Evolutionary conservation across 192 early-diverging fungal genomes (phyloP), one percentile per base, ranked within the genome.

Genomic region (Rhizoclosmatium sp.): DNA sequence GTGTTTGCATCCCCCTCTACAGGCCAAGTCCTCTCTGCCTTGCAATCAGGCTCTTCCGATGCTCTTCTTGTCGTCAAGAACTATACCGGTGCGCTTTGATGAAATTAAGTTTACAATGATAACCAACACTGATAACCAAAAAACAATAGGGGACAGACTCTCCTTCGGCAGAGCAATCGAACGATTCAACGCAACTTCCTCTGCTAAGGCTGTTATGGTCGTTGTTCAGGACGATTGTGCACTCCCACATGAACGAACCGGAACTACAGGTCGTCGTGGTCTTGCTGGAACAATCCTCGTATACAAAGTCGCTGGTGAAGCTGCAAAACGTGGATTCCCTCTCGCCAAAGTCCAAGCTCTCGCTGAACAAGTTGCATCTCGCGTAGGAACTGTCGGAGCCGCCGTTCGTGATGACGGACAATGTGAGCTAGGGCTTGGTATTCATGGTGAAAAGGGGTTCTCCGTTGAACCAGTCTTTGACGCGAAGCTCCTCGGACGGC

Each of bases 1-100:
- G 93, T 96, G 10, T 96, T 96, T 86, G 95, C 95, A 3, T 95
- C 94, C 23, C 95, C 95, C 19, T 88, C 92, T 1, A 88, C 95
- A 3, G 87, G 87, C 1, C 93, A 95, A 76, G 91, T 95, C 3
- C 84, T 94, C 9, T 89, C 93, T 1, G 93, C 92, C 58, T 80
- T 96, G 59, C 83, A 92, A 56, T 84, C 84, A 21, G 31, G 19
- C 46, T 4, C 39, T 12, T 42, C 9, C 67, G 46, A 69, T 42
- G 46, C 51, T 7, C 9, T 54, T 7, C 51, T 54, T 54, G 51
- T 54, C 51, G 51, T 16, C 9, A 54, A 54, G 51, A 54, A 54
- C 51, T 54, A 54, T 16, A 54, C 51, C 9, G 51, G 51, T 31
- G 31, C 31, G 31, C 31, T 31, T 31, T 31, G 31, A 31, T 31